These are phyloP conservation scores for Oenanthe javanica DNA, from an alignment of 140 eudicot species.

Conservation along the genomic window DNA sequence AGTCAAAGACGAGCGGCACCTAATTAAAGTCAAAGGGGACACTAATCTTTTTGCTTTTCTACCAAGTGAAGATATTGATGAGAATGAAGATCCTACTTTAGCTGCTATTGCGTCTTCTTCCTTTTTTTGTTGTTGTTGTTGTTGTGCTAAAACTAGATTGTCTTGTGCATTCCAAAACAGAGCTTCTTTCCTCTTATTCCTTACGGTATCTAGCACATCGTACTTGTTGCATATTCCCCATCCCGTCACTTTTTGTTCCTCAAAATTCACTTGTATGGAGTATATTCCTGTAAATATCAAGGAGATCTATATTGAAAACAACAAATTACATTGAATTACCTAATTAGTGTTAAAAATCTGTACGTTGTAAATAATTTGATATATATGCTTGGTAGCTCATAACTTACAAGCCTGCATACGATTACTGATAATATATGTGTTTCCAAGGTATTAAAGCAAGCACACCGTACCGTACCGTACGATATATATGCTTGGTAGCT, in stretches of 20 bases:
- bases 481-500: too few relatives aligned
- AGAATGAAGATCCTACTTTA: constrained; percentile 14
- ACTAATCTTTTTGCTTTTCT: constrained; percentile 7
- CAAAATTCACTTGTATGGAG: constrained; percentile 62
- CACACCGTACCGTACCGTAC: constrained; percentile 15
- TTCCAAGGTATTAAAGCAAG: too few relatives aligned
- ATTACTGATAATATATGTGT: too few relatives aligned
- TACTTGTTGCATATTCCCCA: constrained; percentile 96
- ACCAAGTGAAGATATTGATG: constrained; percentile 13
- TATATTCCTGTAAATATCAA: constrained; percentile 52
- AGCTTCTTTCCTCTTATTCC: constrained; percentile 74
- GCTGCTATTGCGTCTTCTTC: background rate
- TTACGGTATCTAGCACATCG: constrained; percentile 55
- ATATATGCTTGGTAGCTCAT: too few relatives aligned
- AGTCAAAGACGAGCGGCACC: constrained; percentile 35
- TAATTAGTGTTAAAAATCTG: too few relatives aligned
- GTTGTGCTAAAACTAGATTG: background rate
- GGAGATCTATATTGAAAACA: background rate
- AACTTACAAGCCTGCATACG: too few relatives aligned
- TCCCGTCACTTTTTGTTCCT: constrained; percentile 84
- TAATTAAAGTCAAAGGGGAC: constrained; percentile 27
- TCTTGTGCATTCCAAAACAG: constrained; percentile 63
- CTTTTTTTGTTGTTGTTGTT: background rate
- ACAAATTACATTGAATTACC: background rate
- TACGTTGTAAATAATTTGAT: too few relatives aligned